Conservation (phyloP, 164 flowering plant genomes). For the Litsea cubeba region DNA sequence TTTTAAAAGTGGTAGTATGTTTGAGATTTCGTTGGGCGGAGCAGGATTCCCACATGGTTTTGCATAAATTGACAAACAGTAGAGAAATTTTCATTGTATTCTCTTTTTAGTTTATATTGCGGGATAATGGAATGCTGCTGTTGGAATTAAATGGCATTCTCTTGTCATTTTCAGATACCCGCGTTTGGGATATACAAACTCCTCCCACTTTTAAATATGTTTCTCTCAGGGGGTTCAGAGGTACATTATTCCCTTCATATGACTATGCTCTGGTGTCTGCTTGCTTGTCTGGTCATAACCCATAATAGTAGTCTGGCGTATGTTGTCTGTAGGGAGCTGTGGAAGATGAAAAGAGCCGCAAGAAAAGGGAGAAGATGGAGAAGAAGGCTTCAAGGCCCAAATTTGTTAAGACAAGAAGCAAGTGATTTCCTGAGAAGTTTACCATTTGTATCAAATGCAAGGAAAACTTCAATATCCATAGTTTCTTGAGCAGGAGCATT, state of each 20-base stretch:
- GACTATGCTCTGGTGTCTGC: not conserved
- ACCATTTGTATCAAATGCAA: not conserved
- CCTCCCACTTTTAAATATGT: constrained; percentile 50
- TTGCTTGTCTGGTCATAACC: not conserved
- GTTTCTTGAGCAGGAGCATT: not conserved
- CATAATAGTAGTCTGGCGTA: not conserved
- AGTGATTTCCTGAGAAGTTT: constrained; percentile 13
- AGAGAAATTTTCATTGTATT: not conserved
- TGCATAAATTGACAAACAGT: no score
- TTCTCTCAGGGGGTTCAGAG: constrained; percentile 72
- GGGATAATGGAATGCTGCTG: not conserved
- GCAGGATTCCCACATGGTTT: no score
- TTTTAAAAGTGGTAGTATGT: no score
- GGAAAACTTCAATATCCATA: not conserved
- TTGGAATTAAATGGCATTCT: not conserved
- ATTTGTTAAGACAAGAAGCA: constrained; percentile 53
- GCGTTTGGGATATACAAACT: constrained; percentile 68
- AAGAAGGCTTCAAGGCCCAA: constrained; percentile 76
- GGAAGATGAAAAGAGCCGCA: constrained; percentile 90
- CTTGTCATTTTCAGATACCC: constrained; percentile 51
- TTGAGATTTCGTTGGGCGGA: no score
- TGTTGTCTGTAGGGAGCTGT: constrained; percentile 36
- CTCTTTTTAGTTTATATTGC: not conserved
- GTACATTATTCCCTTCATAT: constrained; percentile 23
- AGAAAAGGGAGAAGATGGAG: constrained; percentile 94